phyloP scores from a whole-genome alignment of 305 asterid species.

The Caryopteris hybrid region DNA sequence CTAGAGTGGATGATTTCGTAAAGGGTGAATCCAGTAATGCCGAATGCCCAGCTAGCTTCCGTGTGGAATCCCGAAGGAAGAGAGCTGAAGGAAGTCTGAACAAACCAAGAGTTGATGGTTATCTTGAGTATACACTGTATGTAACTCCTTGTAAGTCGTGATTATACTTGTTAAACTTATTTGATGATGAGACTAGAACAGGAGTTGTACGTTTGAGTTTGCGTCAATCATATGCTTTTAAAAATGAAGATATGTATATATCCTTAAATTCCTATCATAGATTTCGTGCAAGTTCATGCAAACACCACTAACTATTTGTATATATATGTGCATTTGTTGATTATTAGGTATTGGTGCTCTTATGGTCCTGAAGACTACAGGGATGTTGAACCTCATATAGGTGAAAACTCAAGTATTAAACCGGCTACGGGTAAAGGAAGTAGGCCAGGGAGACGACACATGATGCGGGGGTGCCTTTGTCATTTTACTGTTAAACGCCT shows the following conservation, averaged over 20 bases:
- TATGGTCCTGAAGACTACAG: conserved; percentile 59
- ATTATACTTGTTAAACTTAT: neutral
- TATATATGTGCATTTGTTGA: neutral
- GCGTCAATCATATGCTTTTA: neutral
- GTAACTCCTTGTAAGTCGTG: conserved; percentile 35
- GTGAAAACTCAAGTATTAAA: conserved; percentile 32
- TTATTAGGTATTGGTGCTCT: conserved; percentile 54
- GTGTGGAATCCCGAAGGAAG: conserved; percentile 51
- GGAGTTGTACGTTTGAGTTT: conserved; percentile 1
- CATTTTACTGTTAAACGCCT: conserved; percentile 53
- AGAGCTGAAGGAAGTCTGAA: conserved; percentile 47
- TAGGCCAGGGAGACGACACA: conserved; percentile 53
- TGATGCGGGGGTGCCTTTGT: conserved; percentile 59
- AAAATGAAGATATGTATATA: neutral
- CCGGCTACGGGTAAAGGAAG: conserved; percentile 58
- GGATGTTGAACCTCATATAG: conserved; percentile 34
- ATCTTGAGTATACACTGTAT: conserved; percentile 62
- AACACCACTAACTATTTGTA: neutral
- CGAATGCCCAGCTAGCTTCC: conserved; percentile 48
- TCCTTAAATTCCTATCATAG: neutral
- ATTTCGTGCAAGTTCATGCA: conserved; percentile 3
- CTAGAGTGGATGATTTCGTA: conserved; percentile 50
- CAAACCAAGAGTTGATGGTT: conserved; percentile 56
- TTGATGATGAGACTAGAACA: conserved; percentile 12
- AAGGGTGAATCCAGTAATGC: conserved; percentile 52